Base-by-base conservation (phyloP, 2,329 filamentous ascomycete genomes). In the Fusarium decemcellulare region DNA sequence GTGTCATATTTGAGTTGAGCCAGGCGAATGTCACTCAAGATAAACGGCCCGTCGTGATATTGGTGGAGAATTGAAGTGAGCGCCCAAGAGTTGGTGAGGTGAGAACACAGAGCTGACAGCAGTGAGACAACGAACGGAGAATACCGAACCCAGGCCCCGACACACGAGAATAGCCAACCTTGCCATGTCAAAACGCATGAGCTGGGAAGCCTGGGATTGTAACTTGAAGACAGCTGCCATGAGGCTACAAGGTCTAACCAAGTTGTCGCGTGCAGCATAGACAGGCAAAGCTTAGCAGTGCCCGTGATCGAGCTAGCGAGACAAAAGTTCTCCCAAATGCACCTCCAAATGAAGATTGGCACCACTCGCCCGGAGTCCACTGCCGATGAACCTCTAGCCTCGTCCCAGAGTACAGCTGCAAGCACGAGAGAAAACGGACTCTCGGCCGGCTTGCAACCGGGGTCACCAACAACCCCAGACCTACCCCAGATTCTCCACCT, bases 401-500 rank as follows among this genome's bases (percentile, higher is more conserved):
- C 9, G 27, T 29, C 36, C 39, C 43, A 18, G 47, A 29, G 52
- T 15, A 16, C 16, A 23, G 50, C 16, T 42, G n/a, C 27, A 10
- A 3, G 32, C 34, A 16, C 44, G 50, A 32, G 12, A 54, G 29
- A 68, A 55, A 59, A 47, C 18, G 27, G 47, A 59, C 39, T 65
- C 47, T 46, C 40, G 63, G 43, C 55, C 60, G 50, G 44, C 42
- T 53, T 6, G 2, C 12, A 11, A 32, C 40, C 36, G 39, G 48
- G 48, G 59, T 57, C 48, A 56, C 50, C 61, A 50, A 58, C 50
- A 56, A 67, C 55, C 61, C 58, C 56, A 58, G 54, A 61, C 48
- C 16, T 73, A 73, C 71, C 71, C 71, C 71, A 64, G 71, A 72
- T 70, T 73, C 71, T 52, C 68, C 71, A 53, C 69, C 40, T 47